A percentile compares a stretch with the other conserved stretches of the same genome.
Evolutionary conservation across 2,329 filamentous ascomycete species (phyloP).

Genomic region (Exophiala sideris): DNA sequence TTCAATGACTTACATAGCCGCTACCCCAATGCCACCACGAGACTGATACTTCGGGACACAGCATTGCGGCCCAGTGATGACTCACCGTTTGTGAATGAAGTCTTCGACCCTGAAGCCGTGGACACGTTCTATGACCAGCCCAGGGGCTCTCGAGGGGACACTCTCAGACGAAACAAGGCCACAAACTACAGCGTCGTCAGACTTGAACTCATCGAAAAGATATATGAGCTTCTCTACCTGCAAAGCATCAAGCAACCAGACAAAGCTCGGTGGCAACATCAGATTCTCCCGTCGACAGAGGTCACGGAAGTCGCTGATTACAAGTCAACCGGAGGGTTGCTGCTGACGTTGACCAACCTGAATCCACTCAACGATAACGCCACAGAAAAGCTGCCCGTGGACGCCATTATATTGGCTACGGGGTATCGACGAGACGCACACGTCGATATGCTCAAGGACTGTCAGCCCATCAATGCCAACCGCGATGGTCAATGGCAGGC

Average conservation of each 20-base stretch:
- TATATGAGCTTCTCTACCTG: slow-evolving; percentile 85
- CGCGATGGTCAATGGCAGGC: slow-evolving; percentile 60
- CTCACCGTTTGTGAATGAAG: slow-evolving; percentile 93
- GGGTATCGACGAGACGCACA: slow-evolving; percentile 80
- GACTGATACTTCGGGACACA: slow-evolving; percentile 75
- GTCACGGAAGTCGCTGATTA: slow-evolving; percentile 61
- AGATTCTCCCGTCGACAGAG: slow-evolving; percentile 68
- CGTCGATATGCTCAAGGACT: slow-evolving; percentile 64
- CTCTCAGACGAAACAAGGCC: slow-evolving; percentile 67
- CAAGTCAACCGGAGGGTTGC: slow-evolving; percentile 49
- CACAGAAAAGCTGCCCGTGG: slow-evolving; percentile 68
- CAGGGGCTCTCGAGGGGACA: slow-evolving; percentile 57
- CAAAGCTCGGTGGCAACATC: slow-evolving; percentile 74
- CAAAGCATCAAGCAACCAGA: slow-evolving; percentile 71
- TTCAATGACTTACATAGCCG: slow-evolving; percentile 81
- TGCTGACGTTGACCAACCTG: slow-evolving; percentile 57
- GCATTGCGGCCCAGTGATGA: slow-evolving; percentile 90
- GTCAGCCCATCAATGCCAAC: slow-evolving; percentile 37
- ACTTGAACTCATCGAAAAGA: slow-evolving; percentile 80
- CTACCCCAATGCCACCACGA: slow-evolving; percentile 77
- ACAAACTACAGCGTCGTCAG: slow-evolving; percentile 96
- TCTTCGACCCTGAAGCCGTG: slow-evolving; percentile 86
- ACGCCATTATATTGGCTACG: slow-evolving; percentile 80
- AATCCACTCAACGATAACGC: slow-evolving; percentile 33
- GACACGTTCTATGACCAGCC: slow-evolving; percentile 71